Percentiles rank a stretch among this genome's conserved stretches.
Conservation (phyloP, 106 monocot genomes). For the Acanthochlamys bracteata region DNA sequence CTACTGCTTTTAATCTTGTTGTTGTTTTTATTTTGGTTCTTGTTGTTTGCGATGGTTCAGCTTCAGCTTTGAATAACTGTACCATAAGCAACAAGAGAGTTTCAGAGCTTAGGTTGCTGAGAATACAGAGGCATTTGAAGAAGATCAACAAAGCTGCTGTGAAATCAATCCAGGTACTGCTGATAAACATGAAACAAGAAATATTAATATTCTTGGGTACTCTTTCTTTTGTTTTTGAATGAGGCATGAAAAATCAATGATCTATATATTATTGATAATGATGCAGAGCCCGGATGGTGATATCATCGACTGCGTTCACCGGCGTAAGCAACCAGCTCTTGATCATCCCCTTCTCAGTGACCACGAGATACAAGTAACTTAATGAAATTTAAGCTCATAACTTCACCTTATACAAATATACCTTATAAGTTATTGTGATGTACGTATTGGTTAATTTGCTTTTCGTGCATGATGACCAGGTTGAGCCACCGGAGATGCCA, state of each 20-base stretch:
- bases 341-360: conserved; percentile 76
- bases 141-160: conserved; percentile 74
- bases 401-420: background rate
- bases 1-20: conserved; percentile 4
- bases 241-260: background rate
- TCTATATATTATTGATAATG: background rate
- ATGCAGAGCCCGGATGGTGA: conserved; percentile 85
- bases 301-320: conserved; percentile 71
- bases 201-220: background rate
- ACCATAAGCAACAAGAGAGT: conserved; percentile 3
- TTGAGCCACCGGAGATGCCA: conserved; percentile 32
- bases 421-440: too few species aligned
- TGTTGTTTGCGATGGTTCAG: conserved; percentile 2
- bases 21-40: conserved; percentile 8
- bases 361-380: conserved; percentile 80
- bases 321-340: conserved; percentile 62
- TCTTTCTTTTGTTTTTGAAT: background rate
- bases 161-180: conserved; percentile 47
- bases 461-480: conserved; percentile 20
- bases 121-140: conserved; percentile 52
- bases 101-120: conserved; percentile 28
- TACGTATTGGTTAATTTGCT: background rate
- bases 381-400: background rate
- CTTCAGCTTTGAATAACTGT: conserved; percentile 8
- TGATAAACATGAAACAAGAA: background rate